A percentile compares a stretch with the other conserved stretches of the same genome.
Evolutionary conservation across 305 asterid species (phyloP).

Genomic region (Fraxinus sp.): DNA sequence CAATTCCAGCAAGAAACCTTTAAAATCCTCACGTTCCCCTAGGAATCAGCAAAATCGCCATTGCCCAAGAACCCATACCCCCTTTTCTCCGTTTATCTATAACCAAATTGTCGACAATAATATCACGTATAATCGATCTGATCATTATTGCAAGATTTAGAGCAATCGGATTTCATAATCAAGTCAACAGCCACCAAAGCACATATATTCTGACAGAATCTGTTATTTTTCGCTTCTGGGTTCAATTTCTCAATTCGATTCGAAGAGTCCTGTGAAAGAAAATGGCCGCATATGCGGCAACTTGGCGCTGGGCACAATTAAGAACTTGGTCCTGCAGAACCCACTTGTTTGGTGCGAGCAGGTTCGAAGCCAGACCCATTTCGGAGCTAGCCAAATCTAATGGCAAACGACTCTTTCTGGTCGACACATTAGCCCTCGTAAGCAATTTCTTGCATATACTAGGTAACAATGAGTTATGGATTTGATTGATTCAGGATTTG

Average conservation of each 20-base stretch:
- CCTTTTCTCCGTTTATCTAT: slow-evolving; percentile 6
- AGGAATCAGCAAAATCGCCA: slow-evolving; percentile 23
- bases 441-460: neutral
- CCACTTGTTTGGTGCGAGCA: slow-evolving; percentile 22
- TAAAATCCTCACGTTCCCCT: slow-evolving; percentile 29
- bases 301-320: slow-evolving; percentile 39
- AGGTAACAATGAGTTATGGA: neutral
- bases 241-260: neutral
- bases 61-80: neutral
- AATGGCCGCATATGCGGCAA: slow-evolving; percentile 61
- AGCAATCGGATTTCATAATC: neutral
- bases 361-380: slow-evolving; percentile 36
- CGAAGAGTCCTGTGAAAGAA: neutral
- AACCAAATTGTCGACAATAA: neutral
- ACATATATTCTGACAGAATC: neutral
- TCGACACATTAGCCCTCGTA: slow-evolving; percentile 62
- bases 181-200: neutral
- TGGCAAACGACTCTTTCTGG: slow-evolving; percentile 51
- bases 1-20: neutral
- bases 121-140: neutral
- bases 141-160: slow-evolving; percentile 3
- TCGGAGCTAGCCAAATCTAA: slow-evolving; percentile 51
- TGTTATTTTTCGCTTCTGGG: neutral
- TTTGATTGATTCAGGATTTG: neutral
- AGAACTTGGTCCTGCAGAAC: slow-evolving; percentile 30